Base-by-base conservation (phyloP, 441 rosid genomes). In the Adansonia grandidieri region DNA sequence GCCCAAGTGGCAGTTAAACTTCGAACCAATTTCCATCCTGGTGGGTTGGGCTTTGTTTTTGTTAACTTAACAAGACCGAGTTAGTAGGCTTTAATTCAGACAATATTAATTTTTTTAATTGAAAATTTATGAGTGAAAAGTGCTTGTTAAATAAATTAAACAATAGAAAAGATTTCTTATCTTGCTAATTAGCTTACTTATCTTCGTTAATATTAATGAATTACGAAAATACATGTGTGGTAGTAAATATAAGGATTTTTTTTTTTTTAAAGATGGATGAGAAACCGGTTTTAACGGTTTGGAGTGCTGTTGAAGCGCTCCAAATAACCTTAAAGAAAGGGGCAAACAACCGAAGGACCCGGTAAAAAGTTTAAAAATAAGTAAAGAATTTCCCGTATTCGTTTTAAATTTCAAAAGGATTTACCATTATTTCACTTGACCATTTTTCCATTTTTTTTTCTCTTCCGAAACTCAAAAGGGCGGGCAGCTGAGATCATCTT, bases 401-500 rank as follows among this genome's bases (percentile, higher is more conserved):
- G 75, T 72, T 72, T 72, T 72, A 56, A 54, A 72, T 72, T 72
- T 72, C 5, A 72, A 72, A 37, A 71, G 17, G 9, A 7, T 32
- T 4, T 5, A 40, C 40, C 64, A 56, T 72, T 45, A 62, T 71
- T 71, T 61, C 77, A 62, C 70, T 47, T 48, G 24, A 37, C 61
- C 62, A 61, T 6, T 50, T 57, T 42, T 14, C 63, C 6, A 1
- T 37, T 37, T 37, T 37, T 37, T 37, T 37, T 37, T 37, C 42
- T 37, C 42, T 37, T 37, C 4, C 42, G 42, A 37, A 37, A 37
- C 42, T 37, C 42, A 37, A 9, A 28, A 28, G 14, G 73, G 79
- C 84, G 81, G 63, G 77, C 58, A 40, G 74, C 80, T 53, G 67
- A 24, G 48, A 73, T 50, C 76, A 62, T 60, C 71, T 74, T 61